Percentiles rank a stretch among this genome's conserved stretches.
phyloP scores from a whole-genome alignment of 1,284 basidiomycete genomes.

The Boletus semigastroideus region DNA sequence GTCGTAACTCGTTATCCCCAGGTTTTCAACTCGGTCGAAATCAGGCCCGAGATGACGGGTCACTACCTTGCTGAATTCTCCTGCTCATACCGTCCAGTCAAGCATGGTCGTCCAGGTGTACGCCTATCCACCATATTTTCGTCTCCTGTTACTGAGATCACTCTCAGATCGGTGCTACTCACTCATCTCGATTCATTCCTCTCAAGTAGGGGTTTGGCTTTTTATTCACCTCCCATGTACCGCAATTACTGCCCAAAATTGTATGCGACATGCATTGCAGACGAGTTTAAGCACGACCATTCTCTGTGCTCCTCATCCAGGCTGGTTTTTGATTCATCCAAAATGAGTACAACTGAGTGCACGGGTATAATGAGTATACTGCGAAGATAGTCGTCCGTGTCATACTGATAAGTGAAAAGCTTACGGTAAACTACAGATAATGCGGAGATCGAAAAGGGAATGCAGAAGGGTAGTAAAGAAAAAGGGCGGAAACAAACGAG shows the following conservation, averaged over 20 bases:
- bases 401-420: constrained; percentile 40
- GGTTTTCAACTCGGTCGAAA: constrained; percentile 96
- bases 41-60: constrained; percentile 99
- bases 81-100: constrained; percentile 97
- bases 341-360: constrained; percentile 43
- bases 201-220: constrained; percentile 46
- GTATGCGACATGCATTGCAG: constrained; percentile 30
- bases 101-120: constrained; percentile 98
- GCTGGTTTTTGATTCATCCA: constrained; percentile 32
- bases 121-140: constrained; percentile 23
- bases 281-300: constrained; percentile 5
- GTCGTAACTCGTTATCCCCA: constrained; percentile 32
- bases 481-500: constrained; percentile 20
- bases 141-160: constrained; percentile 7
- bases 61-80: constrained; percentile 98
- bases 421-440: constrained; percentile 43
- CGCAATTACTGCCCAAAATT: constrained; percentile 24
- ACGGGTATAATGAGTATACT: constrained; percentile 49
- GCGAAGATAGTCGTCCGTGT: constrained; percentile 46
- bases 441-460: constrained; percentile 35
- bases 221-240: constrained; percentile 17
- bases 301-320: constrained; percentile 4
- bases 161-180: constrained; percentile 87
- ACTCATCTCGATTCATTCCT: constrained; percentile 61
- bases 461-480: constrained; percentile 15